Base-by-base conservation (phyloP, 1,139 yeast genomes). In the Taphrina confusa region DNA sequence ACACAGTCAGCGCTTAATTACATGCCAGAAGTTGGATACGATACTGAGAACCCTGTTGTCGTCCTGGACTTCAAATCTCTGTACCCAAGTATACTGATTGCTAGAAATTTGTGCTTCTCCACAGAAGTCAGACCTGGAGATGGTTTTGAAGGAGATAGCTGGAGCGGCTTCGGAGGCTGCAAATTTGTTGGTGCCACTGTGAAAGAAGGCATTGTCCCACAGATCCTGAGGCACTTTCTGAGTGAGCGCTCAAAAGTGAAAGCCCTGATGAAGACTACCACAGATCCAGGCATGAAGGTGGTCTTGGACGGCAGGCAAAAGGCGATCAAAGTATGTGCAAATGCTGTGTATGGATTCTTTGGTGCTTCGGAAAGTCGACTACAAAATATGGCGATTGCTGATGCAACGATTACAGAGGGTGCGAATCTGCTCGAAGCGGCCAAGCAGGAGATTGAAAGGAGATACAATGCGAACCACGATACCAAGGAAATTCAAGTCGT, bases 261-360 rank as follows among this genome's bases (percentile, higher is more conserved):
- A 18, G 22, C 31, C 5, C 23, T 56, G 37, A 56, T 56, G 60
- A 31, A 42, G 39, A 22, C 25, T 8, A 22, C 52, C 1, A 3
- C 46, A 12, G 60, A 56, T 30, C 54, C 52, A 1, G 51, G 39
- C 40, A n/a, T 56, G 47, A 34, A 18, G 12, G 20, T 34, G 9
- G 60, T 56, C 16, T 46, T 56, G 8, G 60, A 56, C 28, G 60
- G 60, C 22, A 36, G 60, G n/a, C 60, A 56, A 23, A 56, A 56
- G 25, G 54, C 54, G 22, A 46, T 56, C 54, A 56, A 56, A 20
- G 60, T 56, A 20, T 37, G 39, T 28, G 60, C 60, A 5, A 56
- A 56, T 37, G 60, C 60, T 14, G 47, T 56, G 18, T 56, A 56
- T 46, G 60, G 60, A 11, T 46, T 46, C 40, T 40, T 46, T 47